Base-by-base conservation (phyloP, 768 basidiomycete species). In the Galerina marginata region DNA sequence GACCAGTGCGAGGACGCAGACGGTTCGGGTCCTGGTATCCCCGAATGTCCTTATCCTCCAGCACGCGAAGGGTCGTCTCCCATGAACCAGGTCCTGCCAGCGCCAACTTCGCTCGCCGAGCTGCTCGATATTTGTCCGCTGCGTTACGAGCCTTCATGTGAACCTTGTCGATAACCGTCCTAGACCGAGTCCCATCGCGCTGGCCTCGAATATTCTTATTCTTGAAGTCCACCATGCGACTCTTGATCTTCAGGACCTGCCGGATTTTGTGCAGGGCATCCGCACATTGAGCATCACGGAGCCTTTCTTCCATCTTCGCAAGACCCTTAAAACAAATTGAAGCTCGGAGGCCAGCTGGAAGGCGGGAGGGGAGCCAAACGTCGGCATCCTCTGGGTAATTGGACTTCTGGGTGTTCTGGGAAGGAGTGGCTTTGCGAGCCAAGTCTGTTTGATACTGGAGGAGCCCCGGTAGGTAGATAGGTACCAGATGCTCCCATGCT, bases 21-120 rank as follows among this genome's bases (percentile, higher is more conserved):
- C 40, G 40, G 23, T 51, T 23, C 2, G 58, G 40, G 42, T 59
- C 58, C 33, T 61, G 56, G 47, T 63, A 66, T 3, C 56, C 56
- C 6, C 66, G 44, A 29, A 67, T 58, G 26, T 67, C 64, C 0
- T n/a, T 39, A 39, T 67, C 59, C 4, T 36, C 26, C 2, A 67
- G 53, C 5, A 50, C 33, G 14, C 29, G 39, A 23, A 57, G 40
- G 1, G 20, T 55, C 3, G 54, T 33, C 38, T 67, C 66, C 66
- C 66, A 67, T 3, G 43, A 33, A 0, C 64, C 61, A n/a, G 33
- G 26, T 0, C 64, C 64, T 0, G 23, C 20, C 12, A 67, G 50
- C 9, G 26, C 14, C 9, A 65, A 26, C 44, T 65, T 62, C 4
- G 66, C 64, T 4, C 7, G 25, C 9, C 59, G 48, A 2, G 61